Evolutionary conservation across 768 basidiomycete genomes (phyloP).

Genomic region (Hygrophorus pudorinus): DNA sequence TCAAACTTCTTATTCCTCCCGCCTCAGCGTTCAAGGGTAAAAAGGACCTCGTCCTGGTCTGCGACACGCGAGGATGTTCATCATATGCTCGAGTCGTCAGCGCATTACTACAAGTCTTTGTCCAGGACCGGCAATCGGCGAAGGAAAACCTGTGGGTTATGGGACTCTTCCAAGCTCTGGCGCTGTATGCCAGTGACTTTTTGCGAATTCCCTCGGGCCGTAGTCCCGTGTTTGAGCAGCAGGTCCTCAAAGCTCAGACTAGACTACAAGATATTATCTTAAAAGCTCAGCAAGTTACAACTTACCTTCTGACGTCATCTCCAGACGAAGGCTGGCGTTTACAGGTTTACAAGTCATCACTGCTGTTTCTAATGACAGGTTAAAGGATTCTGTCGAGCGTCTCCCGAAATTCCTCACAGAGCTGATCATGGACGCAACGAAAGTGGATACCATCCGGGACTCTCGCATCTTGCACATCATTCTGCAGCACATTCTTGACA

Average conservation of each 20-base stretch:
- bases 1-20: slow-evolving; percentile 51
- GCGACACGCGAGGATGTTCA: slow-evolving; percentile 46
- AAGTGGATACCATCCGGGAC: slow-evolving; percentile 41
- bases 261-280: slow-evolving; percentile 30
- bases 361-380: background rate
- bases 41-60: slow-evolving; percentile 6
- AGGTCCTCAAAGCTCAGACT: slow-evolving; percentile 18
- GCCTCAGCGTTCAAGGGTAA: slow-evolving; percentile 13
- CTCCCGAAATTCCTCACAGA: slow-evolving; percentile 21
- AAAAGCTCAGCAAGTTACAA: slow-evolving; percentile 41
- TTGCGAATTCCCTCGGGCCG: slow-evolving; percentile 38
- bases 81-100: slow-evolving; percentile 53
- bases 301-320: slow-evolving; percentile 51
- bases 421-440: slow-evolving; percentile 20
- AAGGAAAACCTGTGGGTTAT: slow-evolving; percentile 56
- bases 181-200: slow-evolving; percentile 53
- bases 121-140: slow-evolving; percentile 50
- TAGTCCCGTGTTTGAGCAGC: slow-evolving; percentile 38
- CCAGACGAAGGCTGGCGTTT: slow-evolving; percentile 18
- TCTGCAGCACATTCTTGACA: slow-evolving; percentile 48
- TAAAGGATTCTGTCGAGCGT: background rate
- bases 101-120: slow-evolving; percentile 46
- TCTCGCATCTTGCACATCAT: slow-evolving; percentile 51
- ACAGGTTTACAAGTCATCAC: slow-evolving; percentile 1
- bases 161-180: slow-evolving; percentile 56